phyloP scores from a whole-genome alignment of 441 rosid genomes.

The Geranium incanum region DNA sequence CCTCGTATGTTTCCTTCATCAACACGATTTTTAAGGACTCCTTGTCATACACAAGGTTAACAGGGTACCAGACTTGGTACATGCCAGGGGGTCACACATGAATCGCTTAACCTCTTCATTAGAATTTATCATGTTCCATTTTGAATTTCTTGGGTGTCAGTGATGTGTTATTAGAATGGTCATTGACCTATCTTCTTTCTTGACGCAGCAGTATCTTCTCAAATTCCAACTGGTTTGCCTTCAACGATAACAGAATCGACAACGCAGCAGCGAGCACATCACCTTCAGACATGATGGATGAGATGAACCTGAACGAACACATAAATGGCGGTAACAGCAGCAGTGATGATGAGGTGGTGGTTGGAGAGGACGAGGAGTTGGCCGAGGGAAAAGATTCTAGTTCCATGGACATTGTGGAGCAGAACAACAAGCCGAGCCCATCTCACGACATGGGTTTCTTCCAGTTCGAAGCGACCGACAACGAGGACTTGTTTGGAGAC shows the following conservation, averaged over 20 bases:
- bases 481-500: constrained; percentile 44
- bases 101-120: background rate
- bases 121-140: background rate
- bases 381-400: constrained; percentile 45
- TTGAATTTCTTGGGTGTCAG: background rate
- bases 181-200: constrained; percentile 10
- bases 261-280: constrained; percentile 44
- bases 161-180: background rate
- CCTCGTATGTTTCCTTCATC: background rate
- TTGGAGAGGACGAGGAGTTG: constrained; percentile 80
- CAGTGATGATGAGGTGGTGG: constrained; percentile 88
- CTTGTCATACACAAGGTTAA: background rate
- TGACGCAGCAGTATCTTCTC: constrained; percentile 71
- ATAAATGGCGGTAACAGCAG: constrained; percentile 59
- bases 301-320: constrained; percentile 52
- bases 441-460: constrained; percentile 40
- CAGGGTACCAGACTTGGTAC: background rate
- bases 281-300: constrained; percentile 58
- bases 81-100: background rate
- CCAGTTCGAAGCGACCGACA: constrained; percentile 48
- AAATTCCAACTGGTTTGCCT: constrained; percentile 95
- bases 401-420: constrained; percentile 19
- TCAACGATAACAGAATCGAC: constrained; percentile 49
- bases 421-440: constrained; percentile 23
- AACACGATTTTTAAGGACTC: background rate